A percentile compares a stretch with the other conserved stretches of the same genome.
phyloP scores from a whole-genome alignment of 2,329 filamentous ascomycete species.

The Epichloe baconii region DNA sequence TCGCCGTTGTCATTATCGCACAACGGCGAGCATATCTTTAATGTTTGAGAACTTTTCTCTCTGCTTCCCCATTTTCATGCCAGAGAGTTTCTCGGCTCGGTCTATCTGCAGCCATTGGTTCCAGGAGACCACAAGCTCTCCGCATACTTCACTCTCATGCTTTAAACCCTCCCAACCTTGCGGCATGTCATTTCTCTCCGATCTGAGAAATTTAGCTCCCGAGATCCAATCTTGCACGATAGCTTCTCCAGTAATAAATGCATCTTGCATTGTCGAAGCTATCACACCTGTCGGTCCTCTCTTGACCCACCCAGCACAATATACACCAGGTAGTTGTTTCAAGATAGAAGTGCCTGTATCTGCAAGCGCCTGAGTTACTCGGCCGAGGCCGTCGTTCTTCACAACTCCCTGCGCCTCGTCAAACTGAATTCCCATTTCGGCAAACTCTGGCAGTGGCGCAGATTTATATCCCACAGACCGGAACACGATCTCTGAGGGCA shows the following conservation, averaged over 20 bases:
- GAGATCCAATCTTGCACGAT: constrained; percentile 64
- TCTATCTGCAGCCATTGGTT: constrained; percentile 77
- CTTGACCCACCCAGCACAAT: constrained; percentile 96
- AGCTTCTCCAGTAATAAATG: constrained; percentile 76
- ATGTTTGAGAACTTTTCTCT: constrained; percentile 56
- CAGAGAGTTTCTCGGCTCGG: constrained; percentile 55
- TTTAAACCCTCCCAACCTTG: constrained; percentile 68
- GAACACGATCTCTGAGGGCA: constrained; percentile 66
- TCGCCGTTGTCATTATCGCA: constrained; percentile 21
- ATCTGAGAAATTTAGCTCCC: constrained; percentile 26
- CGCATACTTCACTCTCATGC: constrained; percentile 38
- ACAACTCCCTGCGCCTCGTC: constrained; percentile 63
- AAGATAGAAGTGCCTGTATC: constrained; percentile 18
- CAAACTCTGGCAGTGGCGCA: constrained; percentile 60
- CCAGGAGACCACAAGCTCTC: constrained; percentile 61
- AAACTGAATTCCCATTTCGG: constrained; percentile 64
- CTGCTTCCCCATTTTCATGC: constrained; percentile 56
- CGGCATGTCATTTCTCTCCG: not conserved
- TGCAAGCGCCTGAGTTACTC: constrained; percentile 36
- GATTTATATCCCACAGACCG: constrained; percentile 93
- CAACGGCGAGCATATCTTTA: constrained; percentile 42
- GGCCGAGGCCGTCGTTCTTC: constrained; percentile 67
- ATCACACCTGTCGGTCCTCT: constrained; percentile 90
- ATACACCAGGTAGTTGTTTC: constrained; percentile 54
- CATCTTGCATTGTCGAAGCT: constrained; percentile 89